A percentile compares a stretch with the other conserved stretches of the same genome.
Evolutionary conservation across 306 rosid species (phyloP).

Genomic region (Comarum palustre): DNA sequence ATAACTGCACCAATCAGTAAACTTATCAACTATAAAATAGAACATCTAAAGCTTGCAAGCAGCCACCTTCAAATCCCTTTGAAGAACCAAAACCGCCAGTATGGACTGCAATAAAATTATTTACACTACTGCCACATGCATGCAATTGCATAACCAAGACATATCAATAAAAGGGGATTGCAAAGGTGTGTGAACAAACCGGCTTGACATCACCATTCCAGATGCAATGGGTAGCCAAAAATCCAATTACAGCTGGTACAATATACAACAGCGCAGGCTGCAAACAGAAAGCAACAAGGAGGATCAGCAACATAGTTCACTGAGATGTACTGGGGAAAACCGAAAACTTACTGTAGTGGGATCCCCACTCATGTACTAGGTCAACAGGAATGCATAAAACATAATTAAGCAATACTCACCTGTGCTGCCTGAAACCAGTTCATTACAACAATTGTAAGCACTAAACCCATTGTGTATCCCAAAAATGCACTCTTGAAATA

Average conservation of each 20-base stretch:
- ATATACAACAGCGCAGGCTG: constrained; percentile 98
- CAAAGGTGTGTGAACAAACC: constrained; percentile 47
- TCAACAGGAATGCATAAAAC: constrained; percentile 10
- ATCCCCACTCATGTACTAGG: constrained; percentile 6
- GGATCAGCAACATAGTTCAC: background rate
- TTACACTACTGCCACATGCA: background rate
- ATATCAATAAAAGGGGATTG: constrained; percentile 11
- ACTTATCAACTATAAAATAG: background rate
- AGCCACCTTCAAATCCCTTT: background rate
- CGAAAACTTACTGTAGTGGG: background rate
- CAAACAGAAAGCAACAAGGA: constrained; percentile 18
- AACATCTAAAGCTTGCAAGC: background rate
- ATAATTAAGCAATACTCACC: constrained; percentile 48
- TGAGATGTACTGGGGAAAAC: background rate
- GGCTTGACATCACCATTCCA: constrained; percentile 94
- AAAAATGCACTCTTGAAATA: constrained; percentile 90
- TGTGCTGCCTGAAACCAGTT: constrained; percentile 99
- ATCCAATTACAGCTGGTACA: constrained; percentile 89
- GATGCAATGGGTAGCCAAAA: constrained; percentile 82
- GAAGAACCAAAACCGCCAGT: constrained; percentile 8
- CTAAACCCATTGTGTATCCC: constrained; percentile 78
- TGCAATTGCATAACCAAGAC: background rate
- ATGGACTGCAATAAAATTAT: background rate
- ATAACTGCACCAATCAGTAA: constrained; percentile 45
- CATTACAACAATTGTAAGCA: constrained; percentile 89